A percentile compares a stretch with the other conserved stretches of the same genome.
phyloP scores from a whole-genome alignment of 2,329 filamentous ascomycete genomes.

The Trichoderma sp. region DNA sequence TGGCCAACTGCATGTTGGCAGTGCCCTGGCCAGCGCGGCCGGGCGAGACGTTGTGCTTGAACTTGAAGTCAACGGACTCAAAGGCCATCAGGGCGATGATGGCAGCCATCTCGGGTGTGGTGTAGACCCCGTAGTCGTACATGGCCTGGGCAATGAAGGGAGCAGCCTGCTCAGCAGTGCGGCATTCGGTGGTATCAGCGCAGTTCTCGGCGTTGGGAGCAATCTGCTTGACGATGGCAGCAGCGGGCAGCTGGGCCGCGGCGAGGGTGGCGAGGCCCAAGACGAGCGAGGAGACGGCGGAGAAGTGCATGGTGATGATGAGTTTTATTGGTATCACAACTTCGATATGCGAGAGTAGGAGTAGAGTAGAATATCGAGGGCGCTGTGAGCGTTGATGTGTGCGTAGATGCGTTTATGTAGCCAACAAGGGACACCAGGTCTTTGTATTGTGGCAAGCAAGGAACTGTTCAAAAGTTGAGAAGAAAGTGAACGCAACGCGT shows the following conservation, averaged over 20 bases:
- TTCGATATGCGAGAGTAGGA: background rate
- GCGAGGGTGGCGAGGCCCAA: constrained; percentile 22
- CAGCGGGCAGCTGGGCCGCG: constrained; percentile 28
- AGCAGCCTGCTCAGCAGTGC: constrained; percentile 60
- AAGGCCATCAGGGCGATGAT: constrained; percentile 68
- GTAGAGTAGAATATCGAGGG: background rate
- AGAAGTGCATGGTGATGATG: constrained; percentile 29
- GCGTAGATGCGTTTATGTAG: background rate
- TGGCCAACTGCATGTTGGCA: constrained; percentile 50
- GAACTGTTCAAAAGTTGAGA: background rate
- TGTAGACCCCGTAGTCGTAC: constrained; percentile 52
- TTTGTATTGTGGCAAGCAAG: background rate
- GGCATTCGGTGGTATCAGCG: constrained; percentile 56
- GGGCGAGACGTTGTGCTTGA: constrained; percentile 61
- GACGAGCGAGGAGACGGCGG: constrained; percentile 19
- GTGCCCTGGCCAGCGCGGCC: constrained; percentile 69
- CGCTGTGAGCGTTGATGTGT: background rate
- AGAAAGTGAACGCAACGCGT: background rate
- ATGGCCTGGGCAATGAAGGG: constrained; percentile 56
- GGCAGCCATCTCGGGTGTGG: constrained; percentile 62
- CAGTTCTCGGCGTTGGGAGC: constrained; percentile 57
- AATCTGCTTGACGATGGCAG: constrained; percentile 48
- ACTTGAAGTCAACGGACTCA: constrained; percentile 68
- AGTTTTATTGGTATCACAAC: background rate
- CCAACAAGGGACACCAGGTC: constrained; percentile 15